Evolutionary conservation across 108 stramenopile genomes (phyloP), one percentile per base, ranked within the genome.

Genomic region (Skeletonema marinoi): DNA sequence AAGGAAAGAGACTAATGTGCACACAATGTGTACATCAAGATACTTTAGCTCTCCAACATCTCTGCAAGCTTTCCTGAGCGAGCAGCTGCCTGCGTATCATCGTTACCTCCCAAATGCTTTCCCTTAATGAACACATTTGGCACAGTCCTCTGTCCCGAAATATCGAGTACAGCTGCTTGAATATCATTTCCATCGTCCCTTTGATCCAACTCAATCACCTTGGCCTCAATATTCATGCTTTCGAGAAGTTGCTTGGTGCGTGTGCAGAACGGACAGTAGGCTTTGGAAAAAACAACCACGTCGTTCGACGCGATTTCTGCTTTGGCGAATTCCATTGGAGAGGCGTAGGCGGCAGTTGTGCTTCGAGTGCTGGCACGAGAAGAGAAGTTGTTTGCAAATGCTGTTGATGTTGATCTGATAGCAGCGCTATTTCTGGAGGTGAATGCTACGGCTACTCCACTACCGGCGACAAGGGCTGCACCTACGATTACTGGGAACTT

Each of bases 51-150:
- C 21, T 44, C 33, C 60, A 95, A 70, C 90, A 95, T 80, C 66
- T 92, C 82, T 74, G 88, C 56, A 48, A 95, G 65, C 58, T 92
- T 84, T 71, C 94, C 94, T 44, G 68, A 69, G 16, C 67, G 74
- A 9, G 81, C 84, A 9, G 88, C 87, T 9, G 87, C 87, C 75
- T 92, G 94, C 6, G 89, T 85, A 60, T 87, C 89, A 75, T 89
- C 89, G 66, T 91, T 92, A 48, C 95, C 95, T 59, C 95, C 95
- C 46, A 96, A 68, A 70, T 87, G 86, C 41, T 87, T 82, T 17
- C 88, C 88, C 63, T 85, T 85, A 60, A 88, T 83, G 62, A 88
- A 88, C 6, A 86, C 83, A 59, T 88, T 86, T 1, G 88, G 88
- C 25, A 88, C 86, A 17, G 88, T 89, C 65, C 84, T 84, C 48